Conservation (phyloP, 1,284 basidiomycete genomes). For the Tylopilus sp. region DNA sequence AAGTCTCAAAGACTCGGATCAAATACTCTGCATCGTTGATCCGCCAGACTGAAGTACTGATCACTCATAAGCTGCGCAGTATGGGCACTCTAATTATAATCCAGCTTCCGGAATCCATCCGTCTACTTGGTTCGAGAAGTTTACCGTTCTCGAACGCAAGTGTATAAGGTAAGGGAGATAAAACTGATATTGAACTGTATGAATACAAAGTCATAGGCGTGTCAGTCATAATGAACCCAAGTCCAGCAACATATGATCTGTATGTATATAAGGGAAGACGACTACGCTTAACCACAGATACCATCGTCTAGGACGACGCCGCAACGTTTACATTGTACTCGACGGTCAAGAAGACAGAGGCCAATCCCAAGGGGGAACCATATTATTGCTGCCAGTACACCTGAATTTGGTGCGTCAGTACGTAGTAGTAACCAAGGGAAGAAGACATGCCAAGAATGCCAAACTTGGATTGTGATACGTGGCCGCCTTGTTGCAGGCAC, state of each 20-base stretch:
- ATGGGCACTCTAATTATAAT: slow-evolving; percentile 17
- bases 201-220: slow-evolving; percentile 17
- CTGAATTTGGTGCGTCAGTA: slow-evolving; percentile 33
- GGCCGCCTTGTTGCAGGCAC: slow-evolving; percentile 67
- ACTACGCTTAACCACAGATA: slow-evolving; percentile 31
- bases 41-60: background rate
- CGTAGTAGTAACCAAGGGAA: background rate
- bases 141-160: background rate
- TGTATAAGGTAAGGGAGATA: background rate
- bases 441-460: slow-evolving; percentile 60
- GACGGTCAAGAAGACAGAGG: slow-evolving; percentile 66
- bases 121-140: no score
- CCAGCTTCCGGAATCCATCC: slow-evolving; percentile 15
- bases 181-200: slow-evolving; percentile 2
- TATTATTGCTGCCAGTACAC: slow-evolving; percentile 68
- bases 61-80: slow-evolving; percentile 17
- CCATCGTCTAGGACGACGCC: slow-evolving; percentile 37
- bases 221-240: slow-evolving; percentile 1
- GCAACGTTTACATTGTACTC: slow-evolving; percentile 60
- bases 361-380: slow-evolving; percentile 80
- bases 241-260: slow-evolving; percentile 1
- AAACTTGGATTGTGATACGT: slow-evolving; percentile 56
- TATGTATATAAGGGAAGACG: background rate
- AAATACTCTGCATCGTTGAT: background rate
- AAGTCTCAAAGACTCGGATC: slow-evolving; percentile 4